Conservation (phyloP, 148 eudicot genomes). For the Chenopodium berlandieri region DNA sequence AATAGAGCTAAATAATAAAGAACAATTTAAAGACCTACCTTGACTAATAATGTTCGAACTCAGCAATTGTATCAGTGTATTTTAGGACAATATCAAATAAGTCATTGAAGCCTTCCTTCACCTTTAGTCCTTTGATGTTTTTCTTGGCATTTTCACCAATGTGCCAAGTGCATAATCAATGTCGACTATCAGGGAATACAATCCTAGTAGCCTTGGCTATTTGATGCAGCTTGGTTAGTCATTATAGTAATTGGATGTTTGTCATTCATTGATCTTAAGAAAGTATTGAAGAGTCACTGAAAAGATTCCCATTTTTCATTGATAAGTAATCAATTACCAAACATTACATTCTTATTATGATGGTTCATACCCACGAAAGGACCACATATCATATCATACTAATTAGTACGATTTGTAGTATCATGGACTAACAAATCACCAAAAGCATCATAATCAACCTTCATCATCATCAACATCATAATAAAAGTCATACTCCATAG, state of each 20-base stretch:
- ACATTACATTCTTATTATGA: too few species aligned
- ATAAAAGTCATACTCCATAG: too few species aligned
- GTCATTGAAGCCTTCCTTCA: background rate
- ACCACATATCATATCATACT: too few species aligned
- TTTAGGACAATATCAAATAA: background rate
- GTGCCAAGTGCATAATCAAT: background rate
- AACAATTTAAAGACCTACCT: too few species aligned
- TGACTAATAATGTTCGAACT: too few species aligned
- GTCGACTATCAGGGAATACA: background rate
- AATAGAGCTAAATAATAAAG: too few species aligned
- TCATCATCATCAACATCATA: too few species aligned
- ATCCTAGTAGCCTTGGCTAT: background rate
- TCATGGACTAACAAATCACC: too few species aligned
- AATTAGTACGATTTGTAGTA: too few species aligned
- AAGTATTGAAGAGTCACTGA: background rate
- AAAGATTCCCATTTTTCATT: background rate
- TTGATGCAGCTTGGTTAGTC: background rate
- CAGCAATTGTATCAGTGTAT: background rate
- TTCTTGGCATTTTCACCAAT: background rate
- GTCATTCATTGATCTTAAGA: background rate
- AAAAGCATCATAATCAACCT: too few species aligned
- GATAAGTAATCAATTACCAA: background rate
- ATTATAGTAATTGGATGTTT: background rate
- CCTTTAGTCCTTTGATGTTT: background rate
- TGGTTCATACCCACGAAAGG: too few species aligned